phyloP scores from a whole-genome alignment of 139 green algal species.

The Micractinium conductrix region DNA sequence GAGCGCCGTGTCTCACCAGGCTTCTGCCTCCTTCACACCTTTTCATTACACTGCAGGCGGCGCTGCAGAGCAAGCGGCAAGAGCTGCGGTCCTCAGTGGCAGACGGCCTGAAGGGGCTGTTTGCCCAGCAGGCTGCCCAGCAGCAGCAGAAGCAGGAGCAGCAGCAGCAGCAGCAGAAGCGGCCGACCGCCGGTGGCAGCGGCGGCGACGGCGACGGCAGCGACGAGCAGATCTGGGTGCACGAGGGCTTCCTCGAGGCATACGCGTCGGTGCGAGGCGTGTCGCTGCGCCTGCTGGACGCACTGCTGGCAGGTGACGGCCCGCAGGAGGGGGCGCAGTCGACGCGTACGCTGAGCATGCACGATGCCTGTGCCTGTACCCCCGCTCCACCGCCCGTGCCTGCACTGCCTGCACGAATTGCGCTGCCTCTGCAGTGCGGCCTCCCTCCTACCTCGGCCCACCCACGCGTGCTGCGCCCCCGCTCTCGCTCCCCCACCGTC shows the following conservation, averaged over 20 bases:
- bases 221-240: constrained; percentile 26
- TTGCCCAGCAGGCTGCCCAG: neutral
- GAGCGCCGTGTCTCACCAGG: too few species aligned
- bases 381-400: too few species aligned
- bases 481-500: neutral
- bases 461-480: neutral
- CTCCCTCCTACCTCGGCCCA: neutral
- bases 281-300: constrained; percentile 64
- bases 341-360: too few species aligned
- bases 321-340: too few species aligned
- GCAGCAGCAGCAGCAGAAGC: neutral
- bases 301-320: constrained; percentile 37
- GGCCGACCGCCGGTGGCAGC: neutral
- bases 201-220: neutral
- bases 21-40: too few species aligned
- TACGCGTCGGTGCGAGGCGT: constrained; percentile 43
- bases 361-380: too few species aligned
- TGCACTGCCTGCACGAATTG: too few species aligned
- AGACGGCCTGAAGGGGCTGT: neutral
- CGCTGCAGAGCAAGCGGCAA: constrained; percentile 13
- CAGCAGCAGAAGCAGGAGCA: neutral
- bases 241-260: constrained; percentile 51
- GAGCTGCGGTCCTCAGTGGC: neutral
- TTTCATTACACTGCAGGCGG: constrained; percentile 3
- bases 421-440: too few species aligned